Percentiles rank a stretch among this genome's conserved stretches.
Evolutionary conservation across 805 yeast species (phyloP).

Genomic region (Kazachstania martiniae): DNA sequence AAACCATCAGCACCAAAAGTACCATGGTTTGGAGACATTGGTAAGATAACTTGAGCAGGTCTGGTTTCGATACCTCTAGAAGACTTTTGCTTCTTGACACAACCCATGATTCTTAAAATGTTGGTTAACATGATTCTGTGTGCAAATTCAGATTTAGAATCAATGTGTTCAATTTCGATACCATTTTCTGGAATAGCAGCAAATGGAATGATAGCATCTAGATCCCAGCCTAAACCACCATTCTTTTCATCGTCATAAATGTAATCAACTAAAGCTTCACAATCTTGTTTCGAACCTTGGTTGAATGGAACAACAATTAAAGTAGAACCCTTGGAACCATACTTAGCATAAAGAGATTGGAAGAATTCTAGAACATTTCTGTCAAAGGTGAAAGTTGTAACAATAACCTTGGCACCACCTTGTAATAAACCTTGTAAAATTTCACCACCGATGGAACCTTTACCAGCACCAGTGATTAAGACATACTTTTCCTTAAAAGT

Average conservation of each 20-base stretch:
- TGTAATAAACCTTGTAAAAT: slow-evolving; percentile 85
- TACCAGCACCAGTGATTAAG: slow-evolving; percentile 96
- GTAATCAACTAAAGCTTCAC: slow-evolving; percentile 71
- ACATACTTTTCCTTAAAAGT: slow-evolving; percentile 83
- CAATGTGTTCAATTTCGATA: slow-evolving; percentile 84
- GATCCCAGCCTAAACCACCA: slow-evolving; percentile 96
- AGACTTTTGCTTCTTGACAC: slow-evolving; percentile 73
- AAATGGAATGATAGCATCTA: slow-evolving; percentile 91
- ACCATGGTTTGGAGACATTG: slow-evolving; percentile 98
- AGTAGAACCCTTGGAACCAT: slow-evolving; percentile 86
- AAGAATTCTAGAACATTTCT: slow-evolving; percentile 91
- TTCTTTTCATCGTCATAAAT: slow-evolving; percentile 74
- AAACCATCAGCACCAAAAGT: slow-evolving; percentile 97
- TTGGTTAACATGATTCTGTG: slow-evolving; percentile 98
- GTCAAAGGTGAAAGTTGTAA: slow-evolving; percentile 92
- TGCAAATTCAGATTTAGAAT: slow-evolving; percentile 92
- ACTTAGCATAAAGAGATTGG: slow-evolving; percentile 85
- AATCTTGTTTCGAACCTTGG: slow-evolving; percentile 95
- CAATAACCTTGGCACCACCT: slow-evolving; percentile 97
- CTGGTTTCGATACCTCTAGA: slow-evolving; percentile 75
- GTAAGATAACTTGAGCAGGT: slow-evolving; percentile 95
- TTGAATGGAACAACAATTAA: slow-evolving; percentile 96
- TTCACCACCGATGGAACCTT: slow-evolving; percentile 97
- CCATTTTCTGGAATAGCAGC: slow-evolving; percentile 99
- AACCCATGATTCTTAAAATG: slow-evolving; percentile 84